Conservation (phyloP, 139 green algal genomes). For the Tetratostichococcus sp. region DNA sequence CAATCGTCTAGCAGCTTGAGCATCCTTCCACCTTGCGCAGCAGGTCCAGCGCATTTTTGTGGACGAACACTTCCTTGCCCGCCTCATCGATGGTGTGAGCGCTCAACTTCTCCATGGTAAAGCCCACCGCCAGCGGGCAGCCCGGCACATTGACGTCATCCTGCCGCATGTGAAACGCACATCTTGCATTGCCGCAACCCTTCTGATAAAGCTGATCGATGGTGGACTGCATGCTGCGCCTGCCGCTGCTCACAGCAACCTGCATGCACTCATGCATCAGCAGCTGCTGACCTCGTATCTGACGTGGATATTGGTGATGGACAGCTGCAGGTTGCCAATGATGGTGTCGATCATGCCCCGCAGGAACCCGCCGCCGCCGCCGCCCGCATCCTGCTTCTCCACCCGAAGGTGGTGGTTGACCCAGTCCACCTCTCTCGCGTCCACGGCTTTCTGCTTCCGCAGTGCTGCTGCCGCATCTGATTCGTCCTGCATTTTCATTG, state of each 20-base stretch:
- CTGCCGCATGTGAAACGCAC: slow-evolving; percentile 6
- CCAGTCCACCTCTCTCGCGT: slow-evolving; percentile 38
- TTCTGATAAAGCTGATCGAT: neutral
- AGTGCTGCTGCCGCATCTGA: neutral
- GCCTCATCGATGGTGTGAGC: slow-evolving; percentile 83
- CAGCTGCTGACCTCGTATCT: slow-evolving; percentile 60
- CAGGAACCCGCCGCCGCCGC: slow-evolving; percentile 39
- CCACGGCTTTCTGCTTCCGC: slow-evolving; percentile 17
- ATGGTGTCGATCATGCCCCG: slow-evolving; percentile 74
- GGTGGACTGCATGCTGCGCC: no score
- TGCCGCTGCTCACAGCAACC: no score
- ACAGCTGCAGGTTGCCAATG: slow-evolving; percentile 80
- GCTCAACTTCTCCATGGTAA: slow-evolving; percentile 73
- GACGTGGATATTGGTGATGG: slow-evolving; percentile 92
- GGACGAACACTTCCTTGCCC: slow-evolving; percentile 76
- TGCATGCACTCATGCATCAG: neutral
- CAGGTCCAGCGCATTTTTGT: slow-evolving; percentile 56
- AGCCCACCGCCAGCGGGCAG: slow-evolving; percentile 61
- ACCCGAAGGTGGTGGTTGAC: slow-evolving; percentile 29
- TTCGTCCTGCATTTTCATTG: neutral
- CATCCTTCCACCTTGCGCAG: slow-evolving; percentile 90
- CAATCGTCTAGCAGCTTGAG: no score
- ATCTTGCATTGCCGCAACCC: no score
- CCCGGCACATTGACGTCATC: slow-evolving; percentile 43
- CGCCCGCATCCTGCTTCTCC: slow-evolving; percentile 16